Base-by-base conservation (phyloP, 495 filamentous ascomycete species). In the Rhypophila decipiens region DNA sequence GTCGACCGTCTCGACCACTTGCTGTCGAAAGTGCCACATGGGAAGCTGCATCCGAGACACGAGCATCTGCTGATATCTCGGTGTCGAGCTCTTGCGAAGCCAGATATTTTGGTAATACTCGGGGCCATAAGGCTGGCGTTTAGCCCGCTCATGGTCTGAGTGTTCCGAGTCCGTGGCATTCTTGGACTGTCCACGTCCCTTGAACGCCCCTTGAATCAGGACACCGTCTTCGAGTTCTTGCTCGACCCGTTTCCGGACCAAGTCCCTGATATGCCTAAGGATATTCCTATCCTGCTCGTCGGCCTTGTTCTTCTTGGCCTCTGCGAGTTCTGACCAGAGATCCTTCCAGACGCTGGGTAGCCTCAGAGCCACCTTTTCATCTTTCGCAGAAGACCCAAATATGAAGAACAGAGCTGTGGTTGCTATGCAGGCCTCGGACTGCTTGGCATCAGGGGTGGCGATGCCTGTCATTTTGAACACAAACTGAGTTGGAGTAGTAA, bases 401-500 rank as follows among this genome's bases (percentile, higher is more conserved):
- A 97, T 66, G 19, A 86, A 71, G 60, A 93, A 94, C 12, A 97
- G 67, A 15, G 83, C 88, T 19, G 81, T 72, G 2, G 90, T 95
- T 4, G 87, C 87, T 36, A 95, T 78, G 55, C 82, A 96, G 8
- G 80, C 79, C 62, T 96, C 90, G 8, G 91, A 90, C 60, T 98
- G 93, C 51, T 81, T 79, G 1, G 72, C 38, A 37, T 85, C 85
- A 0, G 88, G 83, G 9, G 89, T 85, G n/a, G 88, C 80, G 34
- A 94, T 61, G 0, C 75, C 69, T 11, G 69, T 72, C 89, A 95
- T 95, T 29, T 82, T 84, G 45, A 89, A 77, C 43, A 61, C 59
- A 15, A 68, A 70, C 24, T 70, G 66, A 1, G 56, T 66, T 11
- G 69, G 64, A 4, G 59, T 64, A 15, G 63, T 59, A 33, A 64